A percentile compares a stretch with the other conserved stretches of the same genome.
These are phyloP conservation scores for Falciphora oryzae DNA, from an alignment of 2,329 filamentous ascomycete genomes.

Conservation along the genomic window DNA sequence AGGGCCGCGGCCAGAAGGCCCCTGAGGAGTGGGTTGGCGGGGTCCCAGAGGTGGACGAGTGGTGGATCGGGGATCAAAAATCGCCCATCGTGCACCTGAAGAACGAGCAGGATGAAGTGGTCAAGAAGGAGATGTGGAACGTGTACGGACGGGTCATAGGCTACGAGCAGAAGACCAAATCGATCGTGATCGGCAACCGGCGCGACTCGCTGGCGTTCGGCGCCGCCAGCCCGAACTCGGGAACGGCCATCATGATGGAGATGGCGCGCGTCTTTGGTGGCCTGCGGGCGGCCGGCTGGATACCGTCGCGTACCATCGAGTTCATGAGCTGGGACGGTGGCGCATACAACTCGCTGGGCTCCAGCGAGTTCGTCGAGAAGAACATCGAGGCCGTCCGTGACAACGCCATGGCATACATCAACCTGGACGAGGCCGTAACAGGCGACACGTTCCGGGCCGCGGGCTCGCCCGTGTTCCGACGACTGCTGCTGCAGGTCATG, in stretches of 20 bases:
- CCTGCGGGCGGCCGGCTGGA: slow-evolving; percentile 72
- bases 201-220: slow-evolving; percentile 91
- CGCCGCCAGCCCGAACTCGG: slow-evolving; percentile 77
- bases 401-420: slow-evolving; percentile 81
- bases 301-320: slow-evolving; percentile 87
- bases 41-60: slow-evolving; percentile 68
- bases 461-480: slow-evolving; percentile 74
- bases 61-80: slow-evolving; percentile 75
- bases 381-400: slow-evolving; percentile 66
- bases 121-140: slow-evolving; percentile 85
- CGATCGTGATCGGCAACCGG: slow-evolving; percentile 86
- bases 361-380: slow-evolving; percentile 90
- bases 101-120: slow-evolving; percentile 81
- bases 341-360: slow-evolving; percentile 90
- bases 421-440: slow-evolving; percentile 77
- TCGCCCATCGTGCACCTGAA: slow-evolving; percentile 75
- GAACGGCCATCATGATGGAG: slow-evolving; percentile 88
- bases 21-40: slow-evolving; percentile 70
- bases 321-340: slow-evolving; percentile 96
- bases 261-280: slow-evolving; percentile 79
- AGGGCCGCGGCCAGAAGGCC: slow-evolving; percentile 66
- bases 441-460: slow-evolving; percentile 70
- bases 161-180: slow-evolving; percentile 76
- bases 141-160: slow-evolving; percentile 79
- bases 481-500: slow-evolving; percentile 65